Percentiles rank a stretch among this genome's conserved stretches.
phyloP scores from a whole-genome alignment of 495 filamentous ascomycete genomes.

The Evansstolkia leycettana region DNA sequence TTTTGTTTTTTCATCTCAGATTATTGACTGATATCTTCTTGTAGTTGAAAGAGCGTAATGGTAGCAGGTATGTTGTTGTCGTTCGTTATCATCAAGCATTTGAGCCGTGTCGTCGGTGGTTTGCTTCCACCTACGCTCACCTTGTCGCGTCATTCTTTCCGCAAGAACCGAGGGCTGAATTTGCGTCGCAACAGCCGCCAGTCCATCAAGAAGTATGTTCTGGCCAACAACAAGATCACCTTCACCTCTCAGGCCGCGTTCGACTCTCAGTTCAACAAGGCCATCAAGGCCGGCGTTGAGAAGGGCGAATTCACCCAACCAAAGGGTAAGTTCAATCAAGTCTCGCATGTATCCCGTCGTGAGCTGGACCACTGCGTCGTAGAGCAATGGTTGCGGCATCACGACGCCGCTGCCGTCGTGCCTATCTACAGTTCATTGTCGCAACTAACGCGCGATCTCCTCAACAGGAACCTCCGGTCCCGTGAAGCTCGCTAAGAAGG shows the following conservation, averaged over 20 bases:
- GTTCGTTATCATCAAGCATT: background rate
- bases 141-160: slow-evolving; percentile 3
- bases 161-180: slow-evolving; percentile 2
- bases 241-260: slow-evolving; percentile 59
- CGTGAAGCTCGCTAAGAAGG: slow-evolving; percentile 94
- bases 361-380: slow-evolving; percentile 1
- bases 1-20: slow-evolving; percentile 6
- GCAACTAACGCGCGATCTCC: slow-evolving; percentile 26
- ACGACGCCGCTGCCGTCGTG: no score
- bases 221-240: slow-evolving; percentile 82
- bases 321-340: slow-evolving; percentile 59
- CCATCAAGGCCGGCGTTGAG: slow-evolving; percentile 79
- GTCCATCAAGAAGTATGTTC: slow-evolving; percentile 96
- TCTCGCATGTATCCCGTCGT: slow-evolving; percentile 1
- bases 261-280: slow-evolving; percentile 86
- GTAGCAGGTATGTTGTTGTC: slow-evolving; percentile 42
- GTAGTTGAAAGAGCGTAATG: slow-evolving; percentile 55
- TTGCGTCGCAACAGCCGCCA: slow-evolving; percentile 53
- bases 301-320: slow-evolving; percentile 83
- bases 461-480: slow-evolving; percentile 71
- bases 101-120: background rate
- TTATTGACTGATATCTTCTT: slow-evolving; percentile 18
- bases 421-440: background rate
- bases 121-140: slow-evolving; percentile 1
- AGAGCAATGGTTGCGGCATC: no score